These are phyloP conservation scores for Clonostachys byssicola DNA, from an alignment of 2,329 filamentous ascomycete genomes.

Conservation along the genomic window DNA sequence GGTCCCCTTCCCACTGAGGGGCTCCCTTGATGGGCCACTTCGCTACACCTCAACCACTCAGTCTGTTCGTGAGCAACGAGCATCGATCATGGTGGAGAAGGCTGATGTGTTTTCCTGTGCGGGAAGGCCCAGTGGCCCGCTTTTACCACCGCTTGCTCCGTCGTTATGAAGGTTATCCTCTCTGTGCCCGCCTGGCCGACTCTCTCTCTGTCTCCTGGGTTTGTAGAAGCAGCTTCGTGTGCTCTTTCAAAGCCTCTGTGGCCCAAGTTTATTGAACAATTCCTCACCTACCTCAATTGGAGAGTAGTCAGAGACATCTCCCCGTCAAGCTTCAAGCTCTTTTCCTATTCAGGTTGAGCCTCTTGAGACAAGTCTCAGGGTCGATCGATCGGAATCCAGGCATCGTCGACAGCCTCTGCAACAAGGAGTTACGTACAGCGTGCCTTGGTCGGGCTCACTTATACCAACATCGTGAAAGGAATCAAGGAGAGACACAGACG, in stretches of 20 bases:
- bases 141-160: neutral
- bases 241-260: too few species aligned
- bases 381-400: conserved; percentile 1
- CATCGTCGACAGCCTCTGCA: neutral
- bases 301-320: neutral
- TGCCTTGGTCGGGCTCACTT: neutral
- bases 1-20: too few species aligned
- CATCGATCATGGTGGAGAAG: neutral
- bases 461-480: too few species aligned
- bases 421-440: neutral
- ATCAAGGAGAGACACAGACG: too few species aligned
- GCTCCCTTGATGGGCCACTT: too few species aligned
- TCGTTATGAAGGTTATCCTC: too few species aligned
- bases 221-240: too few species aligned
- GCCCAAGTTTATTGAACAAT: too few species aligned
- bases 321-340: neutral
- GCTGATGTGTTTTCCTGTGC: neutral
- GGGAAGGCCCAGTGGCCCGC: neutral
- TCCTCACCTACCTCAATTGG: too few species aligned
- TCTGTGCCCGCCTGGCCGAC: too few species aligned
- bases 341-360: neutral
- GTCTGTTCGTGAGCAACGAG: neutral
- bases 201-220: too few species aligned
- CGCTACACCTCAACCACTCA: too few species aligned
- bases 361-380: conserved; percentile 3